phyloP scores from a whole-genome alignment of 495 filamentous ascomycete genomes.

The Astrothelium subdiscretum region DNA sequence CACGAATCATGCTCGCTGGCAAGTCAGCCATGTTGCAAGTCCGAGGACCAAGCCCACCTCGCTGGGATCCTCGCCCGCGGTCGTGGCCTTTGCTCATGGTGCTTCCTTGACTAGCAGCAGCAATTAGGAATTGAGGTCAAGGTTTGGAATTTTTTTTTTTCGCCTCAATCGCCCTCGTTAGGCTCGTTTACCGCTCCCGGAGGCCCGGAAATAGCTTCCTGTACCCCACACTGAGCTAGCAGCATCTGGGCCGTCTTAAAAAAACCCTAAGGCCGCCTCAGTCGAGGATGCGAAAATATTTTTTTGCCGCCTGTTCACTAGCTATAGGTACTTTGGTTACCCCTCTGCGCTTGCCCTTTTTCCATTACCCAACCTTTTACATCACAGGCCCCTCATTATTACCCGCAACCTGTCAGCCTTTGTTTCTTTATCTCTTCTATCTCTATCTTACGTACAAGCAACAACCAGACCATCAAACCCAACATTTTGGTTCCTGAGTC shows the following conservation, averaged over 20 bases:
- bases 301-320: background rate
- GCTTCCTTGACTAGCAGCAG: too few species aligned
- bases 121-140: background rate
- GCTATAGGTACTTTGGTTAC: background rate
- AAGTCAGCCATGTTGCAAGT: background rate
- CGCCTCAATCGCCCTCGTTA: too few species aligned
- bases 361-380: constrained; percentile 32
- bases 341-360: constrained; percentile 13
- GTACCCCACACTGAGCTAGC: background rate
- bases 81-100: too few species aligned
- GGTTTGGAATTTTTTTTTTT: too few species aligned
- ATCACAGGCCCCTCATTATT: constrained; percentile 27
- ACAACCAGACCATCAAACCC: constrained; percentile 10
- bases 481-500: background rate
- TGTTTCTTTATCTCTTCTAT: constrained; percentile 15
- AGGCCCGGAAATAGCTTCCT: background rate
- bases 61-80: background rate
- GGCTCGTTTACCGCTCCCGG: background rate
- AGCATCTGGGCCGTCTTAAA: background rate
- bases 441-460: constrained; percentile 13
- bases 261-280: background rate
- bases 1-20: background rate
- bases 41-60: background rate
- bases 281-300: background rate
- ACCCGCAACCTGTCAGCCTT: constrained; percentile 27